Percentiles rank a stretch among this genome's conserved stretches.
Conservation (phyloP, 768 basidiomycete genomes). For the Suillus brevipes region DNA sequence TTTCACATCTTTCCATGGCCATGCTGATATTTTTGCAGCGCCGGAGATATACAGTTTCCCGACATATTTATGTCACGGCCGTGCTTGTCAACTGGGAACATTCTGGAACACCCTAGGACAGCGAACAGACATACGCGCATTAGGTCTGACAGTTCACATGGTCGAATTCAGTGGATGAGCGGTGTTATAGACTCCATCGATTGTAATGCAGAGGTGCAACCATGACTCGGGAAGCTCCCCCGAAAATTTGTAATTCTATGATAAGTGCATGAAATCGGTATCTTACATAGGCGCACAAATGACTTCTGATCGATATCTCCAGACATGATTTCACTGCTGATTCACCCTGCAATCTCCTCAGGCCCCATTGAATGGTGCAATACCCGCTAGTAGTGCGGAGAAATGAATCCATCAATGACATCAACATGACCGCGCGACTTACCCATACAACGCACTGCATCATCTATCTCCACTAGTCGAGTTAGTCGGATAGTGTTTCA, state of each 20-base stretch:
- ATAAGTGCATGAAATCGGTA: not conserved
- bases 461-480: too few relatives aligned
- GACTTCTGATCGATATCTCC: too few relatives aligned
- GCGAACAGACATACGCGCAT: too few relatives aligned
- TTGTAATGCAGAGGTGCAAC: not conserved
- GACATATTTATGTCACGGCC: slow-evolving; percentile 55
- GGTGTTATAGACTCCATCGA: too few relatives aligned
- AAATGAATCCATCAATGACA: not conserved
- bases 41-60: slow-evolving; percentile 57
- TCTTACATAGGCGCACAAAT: not conserved
- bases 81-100: slow-evolving; percentile 58
- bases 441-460: too few relatives aligned
- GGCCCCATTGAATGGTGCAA: too few relatives aligned
- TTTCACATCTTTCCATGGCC: not conserved
- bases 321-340: too few relatives aligned
- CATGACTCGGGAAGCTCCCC: not conserved
- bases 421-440: not conserved
- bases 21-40: slow-evolving; percentile 35
- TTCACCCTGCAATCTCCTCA: not conserved
- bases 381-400: not conserved
- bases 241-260: not conserved
- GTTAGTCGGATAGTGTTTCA: too few relatives aligned
- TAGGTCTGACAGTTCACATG: too few relatives aligned
- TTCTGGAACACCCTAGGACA: slow-evolving; percentile 46
- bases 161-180: too few relatives aligned